A percentile compares a stretch with the other conserved stretches of the same genome.
Conservation (phyloP, 2,329 filamentous ascomycete species). For the Epichloe gansuensis region DNA sequence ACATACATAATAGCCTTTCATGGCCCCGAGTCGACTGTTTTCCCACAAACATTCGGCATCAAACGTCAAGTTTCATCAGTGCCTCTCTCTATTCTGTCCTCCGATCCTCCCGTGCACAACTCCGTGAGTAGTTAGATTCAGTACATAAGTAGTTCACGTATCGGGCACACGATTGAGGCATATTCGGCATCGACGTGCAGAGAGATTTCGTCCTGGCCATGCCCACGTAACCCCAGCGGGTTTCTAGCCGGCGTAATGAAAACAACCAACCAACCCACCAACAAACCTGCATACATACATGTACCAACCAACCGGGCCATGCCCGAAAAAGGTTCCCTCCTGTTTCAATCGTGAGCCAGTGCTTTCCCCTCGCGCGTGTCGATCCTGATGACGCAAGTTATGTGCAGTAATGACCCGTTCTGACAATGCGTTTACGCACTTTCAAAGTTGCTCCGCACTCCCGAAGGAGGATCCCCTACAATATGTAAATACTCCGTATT, state of each 20-base stretch:
- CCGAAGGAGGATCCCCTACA: background rate
- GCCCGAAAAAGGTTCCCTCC: background rate
- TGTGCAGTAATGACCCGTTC: background rate
- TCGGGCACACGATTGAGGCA: background rate
- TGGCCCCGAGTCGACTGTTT: constrained; percentile 12
- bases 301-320: background rate
- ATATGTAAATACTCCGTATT: too few species aligned
- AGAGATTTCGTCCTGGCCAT: too few species aligned
- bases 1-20: background rate
- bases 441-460: background rate
- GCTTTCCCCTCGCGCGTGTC: background rate
- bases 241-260: too few species aligned
- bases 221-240: too few species aligned
- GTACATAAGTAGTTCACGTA: too few species aligned
- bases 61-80: background rate
- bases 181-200: background rate
- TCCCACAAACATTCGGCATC: background rate
- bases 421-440: background rate
- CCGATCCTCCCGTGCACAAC: too few species aligned
- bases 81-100: too few species aligned
- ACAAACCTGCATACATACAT: too few species aligned
- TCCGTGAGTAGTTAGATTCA: too few species aligned
- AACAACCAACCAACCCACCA: too few species aligned
- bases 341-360: background rate
- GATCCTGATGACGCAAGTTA: background rate